Base-by-base conservation (phyloP, 208 protist genomes). In the Crithidia mellificae region DNA sequence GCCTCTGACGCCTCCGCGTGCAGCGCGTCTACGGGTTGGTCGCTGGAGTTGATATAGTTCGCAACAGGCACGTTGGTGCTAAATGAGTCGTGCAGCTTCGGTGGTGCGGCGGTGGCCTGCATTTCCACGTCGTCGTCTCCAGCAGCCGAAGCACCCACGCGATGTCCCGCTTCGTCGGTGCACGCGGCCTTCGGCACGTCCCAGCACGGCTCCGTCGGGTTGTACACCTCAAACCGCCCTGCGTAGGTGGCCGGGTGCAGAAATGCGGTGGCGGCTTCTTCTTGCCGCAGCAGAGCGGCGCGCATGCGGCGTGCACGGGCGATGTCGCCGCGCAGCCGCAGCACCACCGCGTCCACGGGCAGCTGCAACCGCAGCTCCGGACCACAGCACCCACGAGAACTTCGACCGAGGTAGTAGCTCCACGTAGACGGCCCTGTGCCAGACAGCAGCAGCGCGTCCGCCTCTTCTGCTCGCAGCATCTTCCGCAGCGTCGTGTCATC, bases 291-390 rank as follows among this genome's bases (percentile, higher is more conserved):
- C 9, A 6, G 50, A 25, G 65, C 53, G 6, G n/a, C n/a, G n/a
- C 69, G 61, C 52, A 63, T 32, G 8, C 61, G 69, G 0, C 69
- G 69, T n/a, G 59, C 61, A 17, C 61, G 69, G 2, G 69, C 69
- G 9, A 74, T 43, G 47, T 68, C 62, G 34, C 69, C 64, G 22
- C 69, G 69, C 43, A 74, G 69, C 6, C 62, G 69, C 69, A 74
- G 27, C 44, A 74, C 52, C 7, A 74, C 69, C 24, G 69, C 69
- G 22, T 74, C 69, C 6, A 68, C 61, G 4, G 69, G 69, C 25
- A 63, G 61, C 53, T 63, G 69, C 30, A 63, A 52, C 6, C 22
- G 19, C 0, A 22, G 41, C 7, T 55, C 32, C 3, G 2, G 6
- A 24, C 49, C 2, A 14, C 47, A 6, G n/a, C n/a, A n/a, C n/a